Conservation (phyloP, 208 protist genomes). For the Crithidia sp. region DNA sequence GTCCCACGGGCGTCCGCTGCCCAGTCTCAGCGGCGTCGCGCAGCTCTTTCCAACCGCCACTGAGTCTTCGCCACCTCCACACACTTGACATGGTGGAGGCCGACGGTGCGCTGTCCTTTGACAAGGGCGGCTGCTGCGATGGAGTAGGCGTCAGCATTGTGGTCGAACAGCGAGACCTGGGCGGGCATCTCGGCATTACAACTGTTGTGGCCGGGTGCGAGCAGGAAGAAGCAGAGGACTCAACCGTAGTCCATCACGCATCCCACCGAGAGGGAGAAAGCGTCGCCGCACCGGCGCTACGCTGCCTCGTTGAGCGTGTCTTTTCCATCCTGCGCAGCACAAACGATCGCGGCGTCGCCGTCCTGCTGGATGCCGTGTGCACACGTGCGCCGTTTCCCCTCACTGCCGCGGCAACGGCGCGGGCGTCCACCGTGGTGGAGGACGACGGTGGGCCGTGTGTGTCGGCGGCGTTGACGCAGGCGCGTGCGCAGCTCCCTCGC, state of each 20-base stretch:
- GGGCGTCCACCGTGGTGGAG: constrained; percentile 14
- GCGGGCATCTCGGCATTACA: constrained; percentile 60
- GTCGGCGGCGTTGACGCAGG: constrained; percentile 9
- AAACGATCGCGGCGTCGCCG: constrained; percentile 42
- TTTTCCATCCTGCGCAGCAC: constrained; percentile 39
- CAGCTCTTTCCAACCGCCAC: constrained; percentile 44
- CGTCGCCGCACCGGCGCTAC: constrained; percentile 2
- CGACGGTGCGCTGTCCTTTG: neutral
- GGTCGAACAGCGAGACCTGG: constrained; percentile 51
- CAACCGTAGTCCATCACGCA: neutral
- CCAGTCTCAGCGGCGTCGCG: constrained; percentile 51
- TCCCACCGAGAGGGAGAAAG: neutral
- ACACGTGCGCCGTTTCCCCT: constrained; percentile 20
- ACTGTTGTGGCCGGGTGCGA: constrained; percentile 54
- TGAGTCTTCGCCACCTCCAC: constrained; percentile 29
- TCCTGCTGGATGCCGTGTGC: constrained; percentile 48
- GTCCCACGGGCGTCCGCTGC: constrained; percentile 48
- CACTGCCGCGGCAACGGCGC: constrained; percentile 11
- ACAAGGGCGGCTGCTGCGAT: neutral
- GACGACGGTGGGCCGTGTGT: constrained; percentile 27
- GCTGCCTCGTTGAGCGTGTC: constrained; percentile 35
- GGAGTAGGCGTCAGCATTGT: constrained; percentile 43
- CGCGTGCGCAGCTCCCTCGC: neutral
- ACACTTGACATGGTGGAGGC: constrained; percentile 25
- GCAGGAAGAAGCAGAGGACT: constrained; percentile 26